Evolutionary conservation across 2,329 filamentous ascomycete genomes (phyloP).

Genomic region (Stagonosporopsis chrysanthemi): DNA sequence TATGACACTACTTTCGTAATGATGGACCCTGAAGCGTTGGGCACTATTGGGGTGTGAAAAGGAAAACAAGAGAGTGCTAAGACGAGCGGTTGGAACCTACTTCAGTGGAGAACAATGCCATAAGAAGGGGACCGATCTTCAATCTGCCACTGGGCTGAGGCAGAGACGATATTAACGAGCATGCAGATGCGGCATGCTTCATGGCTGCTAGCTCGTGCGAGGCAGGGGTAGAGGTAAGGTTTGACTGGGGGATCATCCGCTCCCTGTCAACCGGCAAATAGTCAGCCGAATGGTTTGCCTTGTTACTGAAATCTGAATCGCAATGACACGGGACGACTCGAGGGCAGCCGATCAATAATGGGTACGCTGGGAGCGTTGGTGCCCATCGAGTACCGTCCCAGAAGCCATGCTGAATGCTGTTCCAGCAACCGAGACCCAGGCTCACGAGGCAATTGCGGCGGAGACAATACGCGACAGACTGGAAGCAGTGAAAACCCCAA

Average conservation of each 20-base stretch:
- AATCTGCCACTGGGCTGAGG: slow-evolving; percentile 17
- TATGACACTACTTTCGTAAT: neutral
- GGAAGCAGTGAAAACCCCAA: neutral
- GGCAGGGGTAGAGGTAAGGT: slow-evolving; percentile 24
- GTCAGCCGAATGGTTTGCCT: slow-evolving; percentile 17
- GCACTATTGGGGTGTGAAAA: neutral
- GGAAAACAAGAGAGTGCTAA: slow-evolving; percentile 10
- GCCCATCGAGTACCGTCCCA: neutral
- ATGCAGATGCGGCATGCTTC: slow-evolving; percentile 28
- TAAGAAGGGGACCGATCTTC: slow-evolving; percentile 28
- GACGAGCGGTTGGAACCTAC: neutral
- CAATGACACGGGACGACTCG: slow-evolving; percentile 15
- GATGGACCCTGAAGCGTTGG: neutral
- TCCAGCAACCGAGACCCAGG: slow-evolving; percentile 1
- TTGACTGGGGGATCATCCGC: slow-evolving; percentile 19
- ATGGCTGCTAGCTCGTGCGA: slow-evolving; percentile 25
- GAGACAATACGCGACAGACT: neutral
- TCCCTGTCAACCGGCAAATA: slow-evolving; percentile 24
- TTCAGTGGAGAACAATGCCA: slow-evolving; percentile 8
- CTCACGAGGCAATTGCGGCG: neutral
- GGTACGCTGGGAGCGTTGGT: neutral
- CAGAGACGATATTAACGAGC: slow-evolving; percentile 19
- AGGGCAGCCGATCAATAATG: slow-evolving; percentile 7
- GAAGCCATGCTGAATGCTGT: neutral
- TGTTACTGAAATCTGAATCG: slow-evolving; percentile 5